A percentile compares a stretch with the other conserved stretches of the same genome.
These are phyloP conservation scores for Colletotrichum incanum DNA, from an alignment of 2,329 filamentous ascomycete genomes.

Conservation along the genomic window DNA sequence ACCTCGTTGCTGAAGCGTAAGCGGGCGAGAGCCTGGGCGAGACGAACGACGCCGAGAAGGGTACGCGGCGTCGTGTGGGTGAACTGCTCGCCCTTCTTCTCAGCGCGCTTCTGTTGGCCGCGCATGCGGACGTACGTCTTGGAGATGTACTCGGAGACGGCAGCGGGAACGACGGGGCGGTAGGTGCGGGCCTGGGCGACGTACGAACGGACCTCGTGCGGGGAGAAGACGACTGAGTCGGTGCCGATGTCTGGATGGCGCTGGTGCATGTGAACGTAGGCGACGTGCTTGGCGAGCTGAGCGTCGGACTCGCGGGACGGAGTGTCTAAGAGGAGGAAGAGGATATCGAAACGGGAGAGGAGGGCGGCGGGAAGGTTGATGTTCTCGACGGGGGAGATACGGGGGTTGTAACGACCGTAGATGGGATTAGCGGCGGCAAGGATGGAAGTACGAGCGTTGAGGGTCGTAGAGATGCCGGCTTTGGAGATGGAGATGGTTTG, in stretches of 20 bases:
- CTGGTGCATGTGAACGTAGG: slow-evolving; percentile 97
- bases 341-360: slow-evolving; percentile 95
- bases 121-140: slow-evolving; percentile 97
- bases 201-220: slow-evolving; percentile 95
- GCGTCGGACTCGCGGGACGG: slow-evolving; percentile 91
- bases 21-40: slow-evolving; percentile 93
- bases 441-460: slow-evolving; percentile 96
- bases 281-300: slow-evolving; percentile 94
- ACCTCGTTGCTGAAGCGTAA: slow-evolving; percentile 90
- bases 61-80: slow-evolving; percentile 95
- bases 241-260: slow-evolving; percentile 83
- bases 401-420: slow-evolving; percentile 98
- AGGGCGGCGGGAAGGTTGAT: slow-evolving; percentile 99
- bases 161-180: slow-evolving; percentile 87
- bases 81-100: slow-evolving; percentile 92
- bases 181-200: slow-evolving; percentile 93
- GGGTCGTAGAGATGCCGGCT: slow-evolving; percentile 79
- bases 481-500: slow-evolving; percentile 90
- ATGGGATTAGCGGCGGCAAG: slow-evolving; percentile 96
- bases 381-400: slow-evolving; percentile 97
- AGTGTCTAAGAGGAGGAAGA: slow-evolving; percentile 97
- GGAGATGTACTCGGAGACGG: slow-evolving; percentile 95
- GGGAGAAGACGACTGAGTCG: slow-evolving; percentile 83
- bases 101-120: slow-evolving; percentile 91
- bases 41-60: slow-evolving; percentile 90